These are phyloP conservation scores for Populus pruinosa DNA, from an alignment of 345 rosid genomes.

Conservation along the genomic window DNA sequence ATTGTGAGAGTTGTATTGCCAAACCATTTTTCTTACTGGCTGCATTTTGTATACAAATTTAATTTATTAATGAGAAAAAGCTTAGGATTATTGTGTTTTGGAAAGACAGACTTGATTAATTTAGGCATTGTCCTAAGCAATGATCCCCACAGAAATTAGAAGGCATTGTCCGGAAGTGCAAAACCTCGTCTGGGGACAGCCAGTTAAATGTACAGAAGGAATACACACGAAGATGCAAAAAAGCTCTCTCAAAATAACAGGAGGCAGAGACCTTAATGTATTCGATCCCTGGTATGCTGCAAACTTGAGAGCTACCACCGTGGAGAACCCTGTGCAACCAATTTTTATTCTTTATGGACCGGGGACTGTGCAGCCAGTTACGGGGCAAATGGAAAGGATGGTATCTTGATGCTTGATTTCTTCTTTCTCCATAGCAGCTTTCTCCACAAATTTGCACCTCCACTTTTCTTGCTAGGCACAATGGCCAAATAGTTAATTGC, in stretches of 20 bases:
- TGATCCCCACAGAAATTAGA: background rate
- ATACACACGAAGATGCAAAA: slow-evolving; percentile 12
- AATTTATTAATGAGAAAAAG: no score
- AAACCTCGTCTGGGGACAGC: background rate
- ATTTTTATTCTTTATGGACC: background rate
- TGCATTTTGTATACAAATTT: no score
- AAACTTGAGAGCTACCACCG: background rate
- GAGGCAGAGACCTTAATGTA: slow-evolving; percentile 5
- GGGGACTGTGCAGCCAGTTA: slow-evolving; percentile 2
- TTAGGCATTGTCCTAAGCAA: background rate
- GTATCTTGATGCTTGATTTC: slow-evolving; percentile 42
- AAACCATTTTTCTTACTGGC: no score
- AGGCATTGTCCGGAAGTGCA: background rate
- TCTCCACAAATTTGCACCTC: slow-evolving; percentile 60
- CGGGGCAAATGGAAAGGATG: slow-evolving; percentile 33
- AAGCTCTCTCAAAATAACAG: background rate
- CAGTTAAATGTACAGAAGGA: slow-evolving; percentile 20
- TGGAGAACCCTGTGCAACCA: background rate
- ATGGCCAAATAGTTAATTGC: slow-evolving; percentile 44
- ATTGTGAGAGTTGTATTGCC: no score
- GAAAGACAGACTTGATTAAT: no score
- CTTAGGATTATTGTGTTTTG: no score
- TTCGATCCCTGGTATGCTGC: background rate
- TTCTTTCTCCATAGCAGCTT: slow-evolving; percentile 63
- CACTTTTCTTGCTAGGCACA: slow-evolving; percentile 51